These are phyloP conservation scores for Decorospora gaudefroyi DNA, from an alignment of 2,329 filamentous ascomycete genomes.

Conservation along the genomic window DNA sequence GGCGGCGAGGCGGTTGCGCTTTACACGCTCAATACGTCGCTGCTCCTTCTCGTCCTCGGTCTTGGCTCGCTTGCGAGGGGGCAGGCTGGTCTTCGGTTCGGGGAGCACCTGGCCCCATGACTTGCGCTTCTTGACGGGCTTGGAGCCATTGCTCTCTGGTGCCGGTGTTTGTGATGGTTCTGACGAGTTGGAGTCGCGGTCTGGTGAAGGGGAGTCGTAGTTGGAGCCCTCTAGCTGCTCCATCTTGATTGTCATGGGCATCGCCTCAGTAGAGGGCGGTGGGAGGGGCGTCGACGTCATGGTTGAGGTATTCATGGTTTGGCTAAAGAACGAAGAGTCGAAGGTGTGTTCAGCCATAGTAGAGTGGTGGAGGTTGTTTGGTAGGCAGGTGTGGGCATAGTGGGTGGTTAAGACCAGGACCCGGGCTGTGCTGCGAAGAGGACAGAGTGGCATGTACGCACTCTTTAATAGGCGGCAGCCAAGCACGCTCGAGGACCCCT, in stretches of 20 bases:
- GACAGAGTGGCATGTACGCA: slow-evolving; percentile 41
- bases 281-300: slow-evolving; percentile 31
- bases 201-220: slow-evolving; percentile 31
- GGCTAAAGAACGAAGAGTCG: slow-evolving; percentile 25
- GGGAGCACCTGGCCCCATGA: slow-evolving; percentile 98
- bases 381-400: slow-evolving; percentile 42
- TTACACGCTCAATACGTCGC: slow-evolving; percentile 92
- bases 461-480: slow-evolving; percentile 43
- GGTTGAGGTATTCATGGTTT: slow-evolving; percentile 32
- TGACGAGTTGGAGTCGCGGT: slow-evolving; percentile 23
- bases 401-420: slow-evolving; percentile 31
- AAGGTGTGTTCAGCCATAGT: slow-evolving; percentile 37
- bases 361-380: slow-evolving; percentile 30
- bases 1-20: slow-evolving; percentile 91
- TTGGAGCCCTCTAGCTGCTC: slow-evolving; percentile 47
- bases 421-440: slow-evolving; percentile 33
- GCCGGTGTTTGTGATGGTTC: slow-evolving; percentile 28
- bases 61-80: slow-evolving; percentile 95
- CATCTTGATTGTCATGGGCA: slow-evolving; percentile 49
- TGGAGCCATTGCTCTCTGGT: slow-evolving; percentile 47
- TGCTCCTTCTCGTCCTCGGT: slow-evolving; percentile 99
- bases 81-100: slow-evolving; percentile 93
- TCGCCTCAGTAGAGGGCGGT: slow-evolving; percentile 29
- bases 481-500: slow-evolving; percentile 21
- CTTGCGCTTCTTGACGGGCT: slow-evolving; percentile 88